phyloP scores from a whole-genome alignment of 2,329 filamentous ascomycete species.

The Arthroderma sp. region DNA sequence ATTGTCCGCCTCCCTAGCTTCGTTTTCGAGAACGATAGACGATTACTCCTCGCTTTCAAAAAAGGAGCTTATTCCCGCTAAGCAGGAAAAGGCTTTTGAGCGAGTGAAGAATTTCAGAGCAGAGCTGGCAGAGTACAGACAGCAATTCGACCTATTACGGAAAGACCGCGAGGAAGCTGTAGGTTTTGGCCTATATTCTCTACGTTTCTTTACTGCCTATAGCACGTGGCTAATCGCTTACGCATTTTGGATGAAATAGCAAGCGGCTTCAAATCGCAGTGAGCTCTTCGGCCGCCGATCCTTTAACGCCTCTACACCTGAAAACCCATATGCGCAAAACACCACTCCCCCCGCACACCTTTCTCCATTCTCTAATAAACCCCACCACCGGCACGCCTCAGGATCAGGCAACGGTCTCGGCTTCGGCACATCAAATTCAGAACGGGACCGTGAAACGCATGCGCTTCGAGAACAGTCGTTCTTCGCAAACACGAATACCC shows the following conservation, averaged over 20 bases:
- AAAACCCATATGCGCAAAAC: slow-evolving; percentile 74
- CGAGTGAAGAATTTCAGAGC: slow-evolving; percentile 72
- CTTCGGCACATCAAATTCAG: slow-evolving; percentile 35
- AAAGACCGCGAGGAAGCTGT: slow-evolving; percentile 61
- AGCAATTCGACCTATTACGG: slow-evolving; percentile 65
- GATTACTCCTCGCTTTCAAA: slow-evolving; percentile 78
- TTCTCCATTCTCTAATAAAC: slow-evolving; percentile 28
- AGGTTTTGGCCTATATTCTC: slow-evolving; percentile 13
- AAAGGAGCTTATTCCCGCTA: slow-evolving; percentile 78
- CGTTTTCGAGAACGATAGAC: slow-evolving; percentile 80
- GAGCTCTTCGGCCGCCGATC: slow-evolving; percentile 79
- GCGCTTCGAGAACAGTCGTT: slow-evolving; percentile 83
- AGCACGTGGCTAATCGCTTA: neutral
- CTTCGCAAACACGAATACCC: slow-evolving; percentile 65
- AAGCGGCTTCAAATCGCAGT: slow-evolving; percentile 54
- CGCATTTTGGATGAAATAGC: slow-evolving; percentile 20
- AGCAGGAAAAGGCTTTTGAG: slow-evolving; percentile 81
- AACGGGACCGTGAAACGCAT: slow-evolving; percentile 62
- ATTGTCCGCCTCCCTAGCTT: slow-evolving; percentile 62
- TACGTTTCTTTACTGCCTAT: neutral
- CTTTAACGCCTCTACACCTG: slow-evolving; percentile 64
- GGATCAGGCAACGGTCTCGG: slow-evolving; percentile 26
- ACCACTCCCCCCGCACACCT: slow-evolving; percentile 30
- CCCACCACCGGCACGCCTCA: slow-evolving; percentile 14
- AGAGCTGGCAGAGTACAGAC: slow-evolving; percentile 68